Evolutionary conservation across 177 flowering plant species (phyloP).

Genomic region (Vitis hybrid): DNA sequence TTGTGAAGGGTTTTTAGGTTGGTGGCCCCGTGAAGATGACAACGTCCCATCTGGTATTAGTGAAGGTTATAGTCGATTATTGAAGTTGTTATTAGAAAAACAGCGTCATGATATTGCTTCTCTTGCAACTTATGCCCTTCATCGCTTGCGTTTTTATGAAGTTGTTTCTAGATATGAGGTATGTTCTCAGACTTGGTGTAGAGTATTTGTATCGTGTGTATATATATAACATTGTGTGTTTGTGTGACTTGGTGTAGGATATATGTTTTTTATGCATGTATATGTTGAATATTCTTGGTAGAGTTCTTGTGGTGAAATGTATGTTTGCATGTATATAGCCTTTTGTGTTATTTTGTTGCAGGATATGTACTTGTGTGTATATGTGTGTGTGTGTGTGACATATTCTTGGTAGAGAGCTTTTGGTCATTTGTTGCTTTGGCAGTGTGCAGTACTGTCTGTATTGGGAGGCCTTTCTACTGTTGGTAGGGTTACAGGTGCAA

Average conservation of each 20-base stretch:
- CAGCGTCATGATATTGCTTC: constrained; percentile 90
- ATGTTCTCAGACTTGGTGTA: constrained; percentile 5
- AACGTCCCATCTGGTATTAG: constrained; percentile 66
- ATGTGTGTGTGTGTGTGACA: too few relatives aligned
- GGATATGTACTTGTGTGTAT: too few relatives aligned
- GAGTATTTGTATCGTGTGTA: too few relatives aligned
- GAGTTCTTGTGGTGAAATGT: too few relatives aligned
- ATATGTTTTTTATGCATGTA: too few relatives aligned
- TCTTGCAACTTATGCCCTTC: constrained; percentile 75
- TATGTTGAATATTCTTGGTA: too few relatives aligned
- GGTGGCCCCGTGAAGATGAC: constrained; percentile 98
- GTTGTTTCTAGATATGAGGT: constrained; percentile 92
- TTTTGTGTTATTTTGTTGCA: too few relatives aligned
- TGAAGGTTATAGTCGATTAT: constrained; percentile 72
- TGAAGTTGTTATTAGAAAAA: constrained; percentile 71
- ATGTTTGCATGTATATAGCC: too few relatives aligned
- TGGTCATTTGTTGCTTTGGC: constrained; percentile 7
- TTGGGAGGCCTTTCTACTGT: constrained; percentile 49
- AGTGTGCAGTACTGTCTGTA: constrained; percentile 66
- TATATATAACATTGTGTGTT: too few relatives aligned
- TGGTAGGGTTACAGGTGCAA: constrained; percentile 29
- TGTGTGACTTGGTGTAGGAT: too few relatives aligned
- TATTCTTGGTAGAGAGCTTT: not conserved
- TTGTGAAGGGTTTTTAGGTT: constrained; percentile 92
- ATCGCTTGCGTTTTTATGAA: constrained; percentile 83